A percentile compares a stretch with the other conserved stretches of the same genome.
These are phyloP conservation scores for Gossypium thurberi DNA, from an alignment of 345 rosid species.

Conservation along the genomic window DNA sequence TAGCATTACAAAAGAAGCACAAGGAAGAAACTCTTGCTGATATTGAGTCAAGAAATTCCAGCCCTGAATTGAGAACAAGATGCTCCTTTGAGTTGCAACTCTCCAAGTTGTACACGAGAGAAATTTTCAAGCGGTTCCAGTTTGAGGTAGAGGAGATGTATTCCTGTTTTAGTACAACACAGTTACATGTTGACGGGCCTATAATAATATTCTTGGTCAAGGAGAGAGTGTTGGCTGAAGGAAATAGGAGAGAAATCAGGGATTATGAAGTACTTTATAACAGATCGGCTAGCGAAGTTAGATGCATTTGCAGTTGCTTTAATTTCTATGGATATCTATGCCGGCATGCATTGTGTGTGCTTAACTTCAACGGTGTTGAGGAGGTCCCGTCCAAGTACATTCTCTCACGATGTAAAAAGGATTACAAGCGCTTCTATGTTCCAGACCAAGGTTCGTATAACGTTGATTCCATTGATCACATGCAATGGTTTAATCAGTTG, in stretches of 20 bases:
- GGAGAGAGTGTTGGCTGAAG: background rate
- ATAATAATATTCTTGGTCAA: constrained; percentile 52
- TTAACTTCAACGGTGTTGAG: constrained; percentile 66
- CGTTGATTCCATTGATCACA: constrained; percentile 20
- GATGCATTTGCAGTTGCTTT: constrained; percentile 86
- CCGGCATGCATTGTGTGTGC: constrained; percentile 75
- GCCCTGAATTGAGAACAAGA: constrained; percentile 52
- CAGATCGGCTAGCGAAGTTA: constrained; percentile 60
- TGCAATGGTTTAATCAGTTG: constrained; percentile 53
- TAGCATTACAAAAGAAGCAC: constrained; percentile 68
- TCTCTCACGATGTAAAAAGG: constrained; percentile 61
- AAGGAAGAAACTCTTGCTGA: constrained; percentile 62
- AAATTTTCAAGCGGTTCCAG: constrained; percentile 69
- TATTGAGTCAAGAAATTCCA: constrained; percentile 45
- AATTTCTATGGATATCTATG: constrained; percentile 76
- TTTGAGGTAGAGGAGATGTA: constrained; percentile 81
- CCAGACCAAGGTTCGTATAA: constrained; percentile 26
- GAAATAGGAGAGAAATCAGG: background rate
- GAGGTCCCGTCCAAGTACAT: constrained; percentile 58
- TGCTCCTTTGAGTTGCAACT: constrained; percentile 79
- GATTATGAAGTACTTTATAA: constrained; percentile 48
- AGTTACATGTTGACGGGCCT: constrained; percentile 59
- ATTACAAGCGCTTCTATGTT: constrained; percentile 41
- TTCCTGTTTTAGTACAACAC: constrained; percentile 75
- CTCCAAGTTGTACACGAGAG: constrained; percentile 57